Evolutionary conservation across 2,329 filamentous ascomycete genomes (phyloP), one percentile per base, ranked within the genome.

Genomic region (Colletotrichum tanaceti): DNA sequence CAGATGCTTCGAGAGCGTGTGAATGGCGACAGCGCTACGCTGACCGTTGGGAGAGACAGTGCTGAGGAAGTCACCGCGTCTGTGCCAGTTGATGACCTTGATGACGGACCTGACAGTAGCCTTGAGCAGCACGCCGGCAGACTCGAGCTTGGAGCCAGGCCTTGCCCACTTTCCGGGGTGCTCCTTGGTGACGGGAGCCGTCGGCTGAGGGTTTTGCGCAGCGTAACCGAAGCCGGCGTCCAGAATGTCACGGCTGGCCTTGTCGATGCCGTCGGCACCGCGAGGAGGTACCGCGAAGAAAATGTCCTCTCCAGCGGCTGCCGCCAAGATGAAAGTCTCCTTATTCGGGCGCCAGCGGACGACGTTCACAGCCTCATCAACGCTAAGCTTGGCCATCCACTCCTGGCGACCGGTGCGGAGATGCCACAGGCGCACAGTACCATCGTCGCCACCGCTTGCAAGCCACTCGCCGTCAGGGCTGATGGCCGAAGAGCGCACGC

Each of bases 151-250:
- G 3, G 87, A 80, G 44, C 90, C 89, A 1, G 96, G 94, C 18
- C 95, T 90, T 47, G 90, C 86, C 96, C 96, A 99, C 72, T 90
- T 92, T 24, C 92, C 92, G 1, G 92, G 87, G 2, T 91, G 88
- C 66, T 91, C 90, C 81, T 96, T 97, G 74, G 89, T 89, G 65
- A 84, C 80, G 13, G 80, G 79, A 28, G 83, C 85, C 71, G 75
- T 87, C 73, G 75, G 84, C 76, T 88, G 86, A 74, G 86, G 82
- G 65, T 87, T 88, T 65, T 88, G 89, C 18, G 93, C 87, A n/a
- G 93, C 94, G 75, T 97, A 94, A 58, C 96, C 96, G 82, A 96
- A 99, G n/a, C 96, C 96, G 68, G 89, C 90, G 77, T 97, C 93
- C 46, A 98, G 81, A 22, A 94, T 77, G 18, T 93, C 92, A 63